These are phyloP conservation scores for Guadua angustifolia DNA, from an alignment of 176 grass and related monocot species.

Conservation along the genomic window DNA sequence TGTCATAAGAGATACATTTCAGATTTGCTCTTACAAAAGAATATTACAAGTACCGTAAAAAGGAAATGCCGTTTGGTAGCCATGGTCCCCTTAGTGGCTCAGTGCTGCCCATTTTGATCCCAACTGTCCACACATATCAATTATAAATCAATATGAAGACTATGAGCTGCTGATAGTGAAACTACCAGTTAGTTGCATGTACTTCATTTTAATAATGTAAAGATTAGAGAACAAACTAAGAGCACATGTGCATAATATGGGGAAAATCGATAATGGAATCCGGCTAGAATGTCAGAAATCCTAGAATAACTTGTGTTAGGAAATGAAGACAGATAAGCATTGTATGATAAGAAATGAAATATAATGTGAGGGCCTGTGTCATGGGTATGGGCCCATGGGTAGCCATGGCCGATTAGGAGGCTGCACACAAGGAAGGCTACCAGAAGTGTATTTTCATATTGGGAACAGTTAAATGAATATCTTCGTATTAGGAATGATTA, in stretches of 20 bases:
- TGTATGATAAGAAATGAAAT: neutral
- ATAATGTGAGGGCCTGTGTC: too few relatives aligned
- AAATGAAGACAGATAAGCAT: neutral
- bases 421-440: too few relatives aligned
- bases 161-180: neutral
- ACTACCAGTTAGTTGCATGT: conserved; percentile 8
- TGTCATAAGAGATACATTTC: neutral
- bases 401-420: too few relatives aligned
- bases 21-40: conserved; percentile 25
- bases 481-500: too few relatives aligned
- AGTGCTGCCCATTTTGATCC: neutral
- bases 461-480: too few relatives aligned
- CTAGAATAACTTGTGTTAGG: neutral
- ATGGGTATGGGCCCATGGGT: too few relatives aligned
- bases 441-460: too few relatives aligned
- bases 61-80: neutral
- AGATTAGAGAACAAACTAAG: neutral
- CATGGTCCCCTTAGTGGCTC: neutral
- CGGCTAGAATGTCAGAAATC: neutral
- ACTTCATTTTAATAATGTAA: neutral
- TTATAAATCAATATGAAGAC: neutral
- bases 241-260: neutral
- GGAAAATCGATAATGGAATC: neutral
- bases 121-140: neutral
- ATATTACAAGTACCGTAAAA: neutral